These are phyloP conservation scores for Acacia pycnantha DNA, from an alignment of 331 rosid species.

Conservation along the genomic window DNA sequence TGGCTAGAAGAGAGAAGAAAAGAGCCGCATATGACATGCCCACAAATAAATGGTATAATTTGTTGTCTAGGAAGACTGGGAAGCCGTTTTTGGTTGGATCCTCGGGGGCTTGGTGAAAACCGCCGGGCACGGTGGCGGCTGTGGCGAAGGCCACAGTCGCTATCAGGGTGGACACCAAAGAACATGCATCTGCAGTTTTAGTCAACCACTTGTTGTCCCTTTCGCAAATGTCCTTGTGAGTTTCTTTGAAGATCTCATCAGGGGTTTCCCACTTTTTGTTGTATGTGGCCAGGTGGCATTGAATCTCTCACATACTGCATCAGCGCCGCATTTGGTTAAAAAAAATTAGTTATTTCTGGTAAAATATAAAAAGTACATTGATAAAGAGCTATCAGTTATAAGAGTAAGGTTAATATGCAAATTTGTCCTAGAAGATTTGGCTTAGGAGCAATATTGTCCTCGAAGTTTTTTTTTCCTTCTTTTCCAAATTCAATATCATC, in stretches of 20 bases:
- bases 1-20: not conserved
- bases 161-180: not conserved
- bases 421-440: rapidly evolving
- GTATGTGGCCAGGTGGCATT: not conserved
- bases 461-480: no score
- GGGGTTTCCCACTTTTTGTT: not conserved
- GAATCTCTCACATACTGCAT: not conserved
- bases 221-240: not conserved
- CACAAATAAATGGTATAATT: not conserved
- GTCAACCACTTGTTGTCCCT: not conserved
- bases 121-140: not conserved
- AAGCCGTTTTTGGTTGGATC: not conserved
- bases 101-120: rapidly evolving
- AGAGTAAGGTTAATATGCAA: no score
- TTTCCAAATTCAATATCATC: rapidly evolving
- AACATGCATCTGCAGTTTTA: not conserved
- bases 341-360: not conserved
- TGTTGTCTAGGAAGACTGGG: not conserved
- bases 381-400: no score
- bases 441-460: rapidly evolving
- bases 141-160: not conserved
- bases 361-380: not conserved
- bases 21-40: not conserved
- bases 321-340: not conserved
- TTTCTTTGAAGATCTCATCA: not conserved